Evolutionary conservation across 2,329 filamentous ascomycete genomes (phyloP).

Genomic region (Talaromyces albobiverticillius): DNA sequence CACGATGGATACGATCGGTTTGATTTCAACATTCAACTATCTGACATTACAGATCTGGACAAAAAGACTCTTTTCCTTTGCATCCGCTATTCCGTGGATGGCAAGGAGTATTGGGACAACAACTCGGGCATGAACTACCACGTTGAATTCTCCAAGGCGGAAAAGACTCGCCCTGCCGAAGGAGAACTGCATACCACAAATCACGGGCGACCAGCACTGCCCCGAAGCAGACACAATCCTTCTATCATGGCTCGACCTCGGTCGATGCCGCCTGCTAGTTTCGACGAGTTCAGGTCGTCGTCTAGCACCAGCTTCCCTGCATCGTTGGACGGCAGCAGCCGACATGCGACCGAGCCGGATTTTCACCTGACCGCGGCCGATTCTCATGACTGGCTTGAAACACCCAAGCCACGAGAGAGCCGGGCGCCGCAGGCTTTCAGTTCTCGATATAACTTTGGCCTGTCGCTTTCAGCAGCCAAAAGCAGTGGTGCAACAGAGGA

Average conservation of each 20-base stretch:
- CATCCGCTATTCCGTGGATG: slow-evolving; percentile 79
- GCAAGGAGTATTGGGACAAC: slow-evolving; percentile 93
- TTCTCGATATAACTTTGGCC: slow-evolving; percentile 92
- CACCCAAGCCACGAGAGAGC: slow-evolving; percentile 44
- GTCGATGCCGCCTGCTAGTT: slow-evolving; percentile 48
- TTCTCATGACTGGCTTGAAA: slow-evolving; percentile 63
- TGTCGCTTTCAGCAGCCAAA: slow-evolving; percentile 82
- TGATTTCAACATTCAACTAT: slow-evolving; percentile 88
- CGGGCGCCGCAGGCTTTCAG: slow-evolving; percentile 71
- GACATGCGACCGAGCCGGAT: slow-evolving; percentile 58
- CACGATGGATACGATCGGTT: slow-evolving; percentile 78
- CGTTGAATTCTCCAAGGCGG: slow-evolving; percentile 84
- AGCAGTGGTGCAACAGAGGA: slow-evolving; percentile 62
- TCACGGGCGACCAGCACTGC: slow-evolving; percentile 55
- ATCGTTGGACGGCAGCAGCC: slow-evolving; percentile 58
- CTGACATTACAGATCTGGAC: slow-evolving; percentile 87
- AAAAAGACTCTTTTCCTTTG: slow-evolving; percentile 91
- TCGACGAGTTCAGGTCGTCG: slow-evolving; percentile 70
- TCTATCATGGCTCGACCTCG: slow-evolving; percentile 48
- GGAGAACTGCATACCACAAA: slow-evolving; percentile 41
- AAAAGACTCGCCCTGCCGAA: slow-evolving; percentile 54
- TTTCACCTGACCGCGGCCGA: slow-evolving; percentile 70
- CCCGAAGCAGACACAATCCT: slow-evolving; percentile 63
- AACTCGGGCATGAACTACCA: slow-evolving; percentile 86
- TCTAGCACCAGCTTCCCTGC: slow-evolving; percentile 51